Base-by-base conservation (phyloP, 306 rosid species). In the Rosa persica region DNA sequence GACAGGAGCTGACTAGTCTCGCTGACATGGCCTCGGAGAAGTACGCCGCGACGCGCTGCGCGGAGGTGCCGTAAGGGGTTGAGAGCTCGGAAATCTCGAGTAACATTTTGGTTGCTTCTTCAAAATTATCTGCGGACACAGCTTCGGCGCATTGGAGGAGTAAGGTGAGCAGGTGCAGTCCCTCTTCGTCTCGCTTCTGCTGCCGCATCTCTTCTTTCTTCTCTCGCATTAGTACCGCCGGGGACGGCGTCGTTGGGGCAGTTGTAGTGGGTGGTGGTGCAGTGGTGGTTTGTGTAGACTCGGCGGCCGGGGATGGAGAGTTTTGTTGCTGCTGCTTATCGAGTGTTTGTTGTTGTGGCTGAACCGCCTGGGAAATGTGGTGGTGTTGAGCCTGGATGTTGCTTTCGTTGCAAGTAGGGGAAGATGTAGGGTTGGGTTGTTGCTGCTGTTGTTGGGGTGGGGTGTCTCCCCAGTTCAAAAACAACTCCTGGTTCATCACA, bases 21-120 rank as follows among this genome's bases (percentile, higher is more conserved):
- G 99, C 99, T 5, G 99, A 95, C 85, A 95, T 95, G 3, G 99
- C 99, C 76, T 95, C 96, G 0, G 99, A 95, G 91, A 95, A 95
- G 64, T 95, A 95, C 0, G 99, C 98, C 3, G 99, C 99, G 20
- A 95, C 99, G 12, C 99, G 83, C 64, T 95, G 99, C 10, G 99
- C 98, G 8, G 99, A 89, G 12, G 98, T 95, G 0, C 99, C 99
- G n/a, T 84, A 95, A 0, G 99, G 98, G 0, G 98, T 95, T 1
- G 98, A 91, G 0, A 95, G 87, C 70, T 95, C 97, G 0, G 99
- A 91, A 44, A 95, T 95, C 70, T 95, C 98, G 0, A 91, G 88
- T 4, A 95, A 60, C 86, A 90, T 95, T 76, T 85, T 88, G 81
- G 89, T 95, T 1, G 98, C 99, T 67, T 93, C 96, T 66, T 93